These are phyloP conservation scores for Kodamaea hsintzibuensis DNA, from an alignment of 805 yeast genomes.

Conservation along the genomic window DNA sequence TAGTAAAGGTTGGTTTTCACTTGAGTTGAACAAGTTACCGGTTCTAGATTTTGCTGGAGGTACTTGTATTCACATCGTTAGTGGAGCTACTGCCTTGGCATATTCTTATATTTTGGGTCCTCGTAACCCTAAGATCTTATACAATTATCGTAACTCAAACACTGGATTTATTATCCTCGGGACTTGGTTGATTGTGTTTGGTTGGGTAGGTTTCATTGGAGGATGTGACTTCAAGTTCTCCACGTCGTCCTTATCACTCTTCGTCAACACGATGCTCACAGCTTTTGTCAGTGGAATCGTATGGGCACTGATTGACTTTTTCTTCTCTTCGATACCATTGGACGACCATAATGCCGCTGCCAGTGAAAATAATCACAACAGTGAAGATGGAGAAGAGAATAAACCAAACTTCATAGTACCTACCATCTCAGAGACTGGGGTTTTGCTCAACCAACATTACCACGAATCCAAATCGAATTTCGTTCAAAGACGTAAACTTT, in stretches of 20 bases:
- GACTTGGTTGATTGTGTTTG: constrained; percentile 29
- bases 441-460: constrained; percentile 16
- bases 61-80: constrained; percentile 43
- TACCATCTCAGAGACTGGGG: constrained; percentile 18
- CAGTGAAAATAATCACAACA: not conserved
- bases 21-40: constrained; percentile 31
- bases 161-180: constrained; percentile 37
- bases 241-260: constrained; percentile 29
- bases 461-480: constrained; percentile 19
- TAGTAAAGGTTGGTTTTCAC: constrained; percentile 42
- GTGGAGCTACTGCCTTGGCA: constrained; percentile 47
- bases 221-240: constrained; percentile 46
- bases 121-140: constrained; percentile 37
- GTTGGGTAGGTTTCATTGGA: constrained; percentile 45
- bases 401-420: constrained; percentile 1
- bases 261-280: constrained; percentile 34
- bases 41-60: constrained; percentile 50
- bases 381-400: not conserved
- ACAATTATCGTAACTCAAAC: constrained; percentile 38
- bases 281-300: constrained; percentile 35
- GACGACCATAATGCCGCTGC: constrained; percentile 21
- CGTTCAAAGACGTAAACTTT: constrained; percentile 28
- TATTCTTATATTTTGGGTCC: constrained; percentile 46
- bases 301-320: constrained; percentile 41
- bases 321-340: constrained; percentile 40